Evolutionary conservation across 2,329 filamentous ascomycete species (phyloP), one percentile per base, ranked within the genome.

Genomic region (Cladosporium cucumerinum): DNA sequence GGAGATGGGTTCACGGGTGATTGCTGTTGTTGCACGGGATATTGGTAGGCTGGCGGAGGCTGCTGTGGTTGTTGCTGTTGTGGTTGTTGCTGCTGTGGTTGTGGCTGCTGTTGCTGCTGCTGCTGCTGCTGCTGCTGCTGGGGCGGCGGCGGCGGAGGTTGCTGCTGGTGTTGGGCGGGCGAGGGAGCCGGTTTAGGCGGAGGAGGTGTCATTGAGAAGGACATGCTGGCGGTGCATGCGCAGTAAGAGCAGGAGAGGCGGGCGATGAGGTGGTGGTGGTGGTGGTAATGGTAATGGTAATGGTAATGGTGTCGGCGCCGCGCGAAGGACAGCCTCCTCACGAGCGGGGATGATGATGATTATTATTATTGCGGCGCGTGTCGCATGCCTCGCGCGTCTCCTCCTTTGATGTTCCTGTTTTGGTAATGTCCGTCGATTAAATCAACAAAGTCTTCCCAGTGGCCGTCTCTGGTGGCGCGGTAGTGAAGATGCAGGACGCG

Each of bases 1-100:
- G 32, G 32, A 4, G 32, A 34, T 54, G 70, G 64, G 54, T 64
- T 68, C 69, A 87, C 65, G 12, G 72, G 72, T 36, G 72, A 73
- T 67, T 72, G 72, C 62, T 69, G 69, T 23, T 67, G 63, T 11
- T 21, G 23, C 2, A 26, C 14, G 49, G 69, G 60, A n/a, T 52
- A 48, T 14, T 51, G 60, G 32, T 34, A 34, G 32, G 32, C 32
- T 4, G 32, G 32, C 8, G 32, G 32, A 14, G 36, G 30, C 8
- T 26, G 43, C 12, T 30, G 57, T 32, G 25, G 58, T 51, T 32
- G 46, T 14, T 6, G 12, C 16, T 61, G 46, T 21, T 25, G 36
- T 21, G 39, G 60, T 6, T 43, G 60, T 11, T 23, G 46, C 49
- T 54, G 32, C 4, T 34, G 60, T n/a, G n/a, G n/a, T n/a, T n/a